Evolutionary conservation across 306 rosid species (phyloP).

Genomic region (Cucumis melo): DNA sequence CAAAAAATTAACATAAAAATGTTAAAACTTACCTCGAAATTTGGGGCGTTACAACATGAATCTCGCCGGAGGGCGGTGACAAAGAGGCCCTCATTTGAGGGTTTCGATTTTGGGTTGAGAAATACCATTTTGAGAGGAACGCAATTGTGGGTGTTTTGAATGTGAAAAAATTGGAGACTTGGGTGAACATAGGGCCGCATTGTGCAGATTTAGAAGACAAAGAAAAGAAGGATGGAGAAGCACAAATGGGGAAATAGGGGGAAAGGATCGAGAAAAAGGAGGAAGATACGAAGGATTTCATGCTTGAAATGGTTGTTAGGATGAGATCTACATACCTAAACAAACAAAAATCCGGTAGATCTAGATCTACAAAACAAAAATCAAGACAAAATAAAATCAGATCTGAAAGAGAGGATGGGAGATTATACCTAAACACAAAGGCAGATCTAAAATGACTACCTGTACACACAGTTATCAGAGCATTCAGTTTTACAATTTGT

Average conservation of each 20-base stretch:
- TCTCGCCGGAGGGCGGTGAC: conserved; percentile 39
- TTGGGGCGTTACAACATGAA: too few species aligned
- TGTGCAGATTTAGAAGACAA: conserved; percentile 12
- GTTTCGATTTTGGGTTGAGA: conserved; percentile 21
- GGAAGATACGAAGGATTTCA: conserved; percentile 37
- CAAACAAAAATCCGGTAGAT: conserved; percentile 20
- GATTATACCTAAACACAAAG: conserved; percentile 76
- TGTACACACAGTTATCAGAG: too few species aligned
- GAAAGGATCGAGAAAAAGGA: conserved; percentile 35
- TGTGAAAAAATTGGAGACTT: conserved; percentile 16
- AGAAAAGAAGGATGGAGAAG: conserved; percentile 24
- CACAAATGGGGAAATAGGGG: conserved; percentile 21
- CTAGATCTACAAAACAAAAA: conserved; percentile 14
- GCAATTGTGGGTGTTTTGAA: conserved; percentile 18
- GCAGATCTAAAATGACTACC: too few species aligned
- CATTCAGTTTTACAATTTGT: too few species aligned
- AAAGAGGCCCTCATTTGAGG: conserved; percentile 22
- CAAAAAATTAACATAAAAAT: too few species aligned
- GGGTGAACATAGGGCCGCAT: conserved; percentile 7
- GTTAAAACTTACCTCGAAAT: too few species aligned
- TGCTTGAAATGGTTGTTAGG: conserved; percentile 18
- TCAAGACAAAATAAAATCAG: conserved; percentile 12
- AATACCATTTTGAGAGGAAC: conserved; percentile 9
- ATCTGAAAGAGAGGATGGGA: conserved; percentile 9
- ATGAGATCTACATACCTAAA: conserved; percentile 14